Evolutionary conservation across 2,329 filamentous ascomycete species (phyloP).

Genomic region (Aspergillus sp.): DNA sequence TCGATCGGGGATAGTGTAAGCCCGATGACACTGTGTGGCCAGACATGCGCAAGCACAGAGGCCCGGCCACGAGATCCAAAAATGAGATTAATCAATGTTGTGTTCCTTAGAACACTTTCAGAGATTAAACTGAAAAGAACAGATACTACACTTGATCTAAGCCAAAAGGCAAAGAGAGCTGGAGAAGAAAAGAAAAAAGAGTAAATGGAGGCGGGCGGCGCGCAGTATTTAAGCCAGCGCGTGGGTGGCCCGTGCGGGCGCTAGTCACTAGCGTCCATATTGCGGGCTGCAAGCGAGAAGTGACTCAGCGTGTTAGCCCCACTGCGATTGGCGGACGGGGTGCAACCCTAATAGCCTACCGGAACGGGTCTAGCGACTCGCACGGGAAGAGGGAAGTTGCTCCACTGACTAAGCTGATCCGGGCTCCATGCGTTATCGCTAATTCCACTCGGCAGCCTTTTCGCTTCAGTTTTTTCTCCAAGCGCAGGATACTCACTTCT

Average conservation of each 20-base stretch:
- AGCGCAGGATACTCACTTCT: slow-evolving; percentile 90
- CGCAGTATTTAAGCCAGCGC: slow-evolving; percentile 31
- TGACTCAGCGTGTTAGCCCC: background rate
- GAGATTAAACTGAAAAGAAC: slow-evolving; percentile 98
- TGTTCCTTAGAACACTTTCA: slow-evolving; percentile 74
- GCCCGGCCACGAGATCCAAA: slow-evolving; percentile 57
- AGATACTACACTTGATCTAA: slow-evolving; percentile 96
- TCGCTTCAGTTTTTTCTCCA: slow-evolving; percentile 29
- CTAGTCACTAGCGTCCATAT: slow-evolving; percentile 21
- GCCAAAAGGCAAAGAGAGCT: slow-evolving; percentile 59
- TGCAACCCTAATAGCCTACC: slow-evolving; percentile 22
- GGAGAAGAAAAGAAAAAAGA: slow-evolving; percentile 46
- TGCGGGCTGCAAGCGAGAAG: slow-evolving; percentile 11
- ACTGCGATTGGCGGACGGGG: background rate
- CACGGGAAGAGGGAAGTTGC: slow-evolving; percentile 23
- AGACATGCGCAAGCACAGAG: slow-evolving; percentile 73
- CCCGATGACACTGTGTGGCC: slow-evolving; percentile 69
- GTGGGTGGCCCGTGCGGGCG: slow-evolving; percentile 17
- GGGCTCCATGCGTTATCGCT: background rate
- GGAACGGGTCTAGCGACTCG: slow-evolving; percentile 25
- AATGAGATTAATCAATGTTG: slow-evolving; percentile 82
- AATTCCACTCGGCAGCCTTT: slow-evolving; percentile 24
- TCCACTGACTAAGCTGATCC: slow-evolving; percentile 2
- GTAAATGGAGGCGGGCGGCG: slow-evolving; percentile 23
- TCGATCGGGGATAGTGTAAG: slow-evolving; percentile 73